Evolutionary conservation across 345 rosid genomes (phyloP).

Genomic region (Trapa bicornis): DNA sequence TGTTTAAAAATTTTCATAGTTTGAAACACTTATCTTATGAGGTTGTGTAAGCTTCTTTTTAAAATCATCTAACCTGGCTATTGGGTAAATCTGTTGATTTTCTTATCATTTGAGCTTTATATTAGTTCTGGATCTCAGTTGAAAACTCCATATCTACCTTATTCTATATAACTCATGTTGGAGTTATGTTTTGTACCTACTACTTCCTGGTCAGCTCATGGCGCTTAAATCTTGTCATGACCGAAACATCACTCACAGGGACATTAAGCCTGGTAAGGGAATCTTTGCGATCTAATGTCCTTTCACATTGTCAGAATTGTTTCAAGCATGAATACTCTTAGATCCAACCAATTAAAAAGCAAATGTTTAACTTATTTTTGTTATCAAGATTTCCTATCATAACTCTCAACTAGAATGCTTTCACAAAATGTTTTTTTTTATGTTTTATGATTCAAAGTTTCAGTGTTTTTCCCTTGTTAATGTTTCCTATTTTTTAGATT

Average conservation of each 20-base stretch:
- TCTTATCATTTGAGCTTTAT: neutral
- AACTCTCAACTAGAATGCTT: neutral
- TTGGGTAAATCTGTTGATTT: neutral
- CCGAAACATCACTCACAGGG: conserved; percentile 90
- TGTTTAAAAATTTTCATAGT: neutral
- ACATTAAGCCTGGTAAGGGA: conserved; percentile 84
- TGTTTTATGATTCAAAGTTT: neutral
- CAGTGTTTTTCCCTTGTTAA: neutral
- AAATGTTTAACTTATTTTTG: neutral
- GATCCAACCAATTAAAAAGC: neutral
- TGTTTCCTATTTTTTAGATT: neutral
- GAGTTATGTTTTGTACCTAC: neutral
- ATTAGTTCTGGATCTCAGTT: neutral
- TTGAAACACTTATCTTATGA: neutral
- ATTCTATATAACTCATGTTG: neutral
- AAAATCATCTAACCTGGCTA: neutral
- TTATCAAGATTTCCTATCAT: neutral
- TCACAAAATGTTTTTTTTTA: neutral
- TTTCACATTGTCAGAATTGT: neutral
- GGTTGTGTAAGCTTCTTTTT: neutral
- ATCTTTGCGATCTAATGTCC: neutral
- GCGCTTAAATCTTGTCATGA: conserved; percentile 88
- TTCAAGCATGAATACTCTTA: neutral
- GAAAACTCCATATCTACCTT: neutral
- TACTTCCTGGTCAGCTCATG: conserved; percentile 42